Evolutionary conservation across 768 basidiomycete species (phyloP).

Genomic region (Tephrocybe sp.): DNA sequence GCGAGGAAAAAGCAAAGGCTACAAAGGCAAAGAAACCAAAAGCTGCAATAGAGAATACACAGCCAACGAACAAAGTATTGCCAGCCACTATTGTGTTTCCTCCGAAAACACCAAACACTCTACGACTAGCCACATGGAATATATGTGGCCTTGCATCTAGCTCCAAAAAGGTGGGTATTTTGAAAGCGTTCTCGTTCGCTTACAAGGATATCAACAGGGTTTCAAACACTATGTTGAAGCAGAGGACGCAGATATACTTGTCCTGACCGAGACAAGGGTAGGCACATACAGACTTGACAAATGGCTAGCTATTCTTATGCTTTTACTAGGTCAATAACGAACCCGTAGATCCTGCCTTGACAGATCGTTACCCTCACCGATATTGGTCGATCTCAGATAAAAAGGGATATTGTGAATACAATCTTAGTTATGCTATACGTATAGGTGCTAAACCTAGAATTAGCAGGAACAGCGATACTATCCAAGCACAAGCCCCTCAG

Average conservation of each 20-base stretch:
- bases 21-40: constrained; percentile 21
- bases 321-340: constrained; percentile 61
- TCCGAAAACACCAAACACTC: constrained; percentile 40
- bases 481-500: constrained; percentile 73
- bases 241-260: constrained; percentile 81
- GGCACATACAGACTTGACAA: not conserved
- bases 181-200: not conserved
- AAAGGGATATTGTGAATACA: constrained; percentile 73
- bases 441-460: not conserved
- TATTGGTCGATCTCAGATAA: constrained; percentile 78
- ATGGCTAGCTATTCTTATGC: not conserved
- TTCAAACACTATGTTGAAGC: constrained; percentile 82
- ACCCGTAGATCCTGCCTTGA: constrained; percentile 58
- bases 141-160: constrained; percentile 74
- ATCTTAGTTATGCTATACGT: not conserved
- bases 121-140: constrained; percentile 74
- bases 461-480: constrained; percentile 80
- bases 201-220: constrained; percentile 45
- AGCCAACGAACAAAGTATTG: constrained; percentile 72
- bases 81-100: constrained; percentile 63
- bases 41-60: constrained; percentile 36
- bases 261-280: constrained; percentile 87
- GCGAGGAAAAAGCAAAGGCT: constrained; percentile 20
- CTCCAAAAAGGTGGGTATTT: constrained; percentile 63
- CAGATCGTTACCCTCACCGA: constrained; percentile 59